Percentiles rank a stretch among this genome's conserved stretches.
phyloP scores from a whole-genome alignment of 2,329 filamentous ascomycete genomes.

The Escovopsis sp. region DNA sequence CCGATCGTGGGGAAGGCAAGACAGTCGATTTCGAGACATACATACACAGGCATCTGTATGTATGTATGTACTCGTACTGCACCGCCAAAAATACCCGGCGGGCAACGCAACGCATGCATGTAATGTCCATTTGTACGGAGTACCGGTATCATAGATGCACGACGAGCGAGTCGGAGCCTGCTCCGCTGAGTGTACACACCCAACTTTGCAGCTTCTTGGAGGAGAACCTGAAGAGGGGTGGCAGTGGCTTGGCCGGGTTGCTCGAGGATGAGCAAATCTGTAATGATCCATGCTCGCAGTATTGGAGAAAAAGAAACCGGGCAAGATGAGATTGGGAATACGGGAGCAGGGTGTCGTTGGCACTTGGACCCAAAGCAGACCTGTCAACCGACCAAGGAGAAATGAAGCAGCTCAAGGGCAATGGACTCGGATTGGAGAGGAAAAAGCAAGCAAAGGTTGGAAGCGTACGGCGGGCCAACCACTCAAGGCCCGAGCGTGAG shows the following conservation, averaged over 20 bases:
- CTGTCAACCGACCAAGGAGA: neutral
- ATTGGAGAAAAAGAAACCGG: neutral
- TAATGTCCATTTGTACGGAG: no score
- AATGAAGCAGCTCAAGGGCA: no score
- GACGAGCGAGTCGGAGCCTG: no score
- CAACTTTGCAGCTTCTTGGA: neutral
- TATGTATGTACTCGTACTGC: no score
- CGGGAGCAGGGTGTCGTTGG: neutral
- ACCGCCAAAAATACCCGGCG: no score
- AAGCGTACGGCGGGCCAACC: neutral
- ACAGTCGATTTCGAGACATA: no score
- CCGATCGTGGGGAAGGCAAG: no score
- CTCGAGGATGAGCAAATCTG: neutral
- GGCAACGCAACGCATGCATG: no score
- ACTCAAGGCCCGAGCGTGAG: neutral
- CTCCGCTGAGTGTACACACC: no score
- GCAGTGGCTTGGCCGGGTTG: neutral
- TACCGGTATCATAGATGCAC: no score
- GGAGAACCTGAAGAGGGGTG: neutral
- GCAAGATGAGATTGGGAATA: neutral
- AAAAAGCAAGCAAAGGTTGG: neutral
- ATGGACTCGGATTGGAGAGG: neutral
- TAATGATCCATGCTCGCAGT: neutral
- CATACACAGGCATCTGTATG: no score
- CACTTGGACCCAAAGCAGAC: neutral